Base-by-base conservation (phyloP, 2,329 filamentous ascomycete genomes). In the Albophoma yamanashiensis region DNA sequence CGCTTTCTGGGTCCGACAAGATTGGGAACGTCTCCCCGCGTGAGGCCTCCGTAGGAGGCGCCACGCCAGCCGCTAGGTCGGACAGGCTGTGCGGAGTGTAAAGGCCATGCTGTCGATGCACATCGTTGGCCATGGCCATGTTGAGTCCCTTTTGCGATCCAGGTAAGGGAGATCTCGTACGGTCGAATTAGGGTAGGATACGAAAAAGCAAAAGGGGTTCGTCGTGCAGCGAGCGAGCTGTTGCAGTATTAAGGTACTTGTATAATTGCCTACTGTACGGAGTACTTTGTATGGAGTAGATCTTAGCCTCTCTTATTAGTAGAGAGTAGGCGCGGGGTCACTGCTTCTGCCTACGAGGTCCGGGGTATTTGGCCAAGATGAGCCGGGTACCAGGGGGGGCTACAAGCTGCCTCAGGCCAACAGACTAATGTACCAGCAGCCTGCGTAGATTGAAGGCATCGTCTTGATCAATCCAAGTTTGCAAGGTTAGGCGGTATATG, bases 1-100 rank as follows among this genome's bases (percentile, higher is more conserved):
- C 55, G 55, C 55, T 56, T 25, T 40, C 55, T 25, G 55, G 55
- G 55, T 56, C 55, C 55, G 38, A 56, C 39, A 56, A 40, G 55
- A 56, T 56, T 56, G 55, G 55, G 22, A 56, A 39, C 39, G 39
- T 56, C 55, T 56, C 55, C 55, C 39, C 55, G 55, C 55, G 55
- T 42, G 38, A 20, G 38, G 39, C 55, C 38, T 56, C 55, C 55
- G 25, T 56, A 56, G 55, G 25, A 40, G n/a, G 31, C 55, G 50
- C 22, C 50, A 56, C 42, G 55, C 36, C 55, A 56, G 55, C 55
- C 55, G 36, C 27, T 40, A 56, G 55, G 55, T 56, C 55, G 36
- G 55, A 56, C 39, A 56, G 55, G 25, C 55, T 56, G 39, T 56
- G 55, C 55, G 55, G 55, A 25, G 55, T 56, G 25, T 56, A 56